A percentile compares a stretch with the other conserved stretches of the same genome.
Conservation (phyloP, 179 eudicot genomes). For the Dionaea muscipula region DNA sequence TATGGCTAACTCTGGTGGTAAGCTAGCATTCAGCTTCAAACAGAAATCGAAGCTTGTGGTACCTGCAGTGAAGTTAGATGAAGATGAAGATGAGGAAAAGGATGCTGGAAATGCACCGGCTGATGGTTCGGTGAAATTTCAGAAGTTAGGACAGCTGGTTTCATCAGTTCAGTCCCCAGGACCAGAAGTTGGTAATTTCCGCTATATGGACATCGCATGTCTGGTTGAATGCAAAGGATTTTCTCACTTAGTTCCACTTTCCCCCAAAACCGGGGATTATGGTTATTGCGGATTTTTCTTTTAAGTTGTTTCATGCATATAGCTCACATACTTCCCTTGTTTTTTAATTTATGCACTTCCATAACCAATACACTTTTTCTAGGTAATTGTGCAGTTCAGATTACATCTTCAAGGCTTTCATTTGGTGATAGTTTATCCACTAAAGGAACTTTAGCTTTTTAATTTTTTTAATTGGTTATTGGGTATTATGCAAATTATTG, state of each 20-base stretch:
- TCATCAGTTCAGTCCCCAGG: conserved; percentile 27
- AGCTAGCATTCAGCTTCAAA: conserved; percentile 90
- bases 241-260: not conserved
- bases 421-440: not conserved
- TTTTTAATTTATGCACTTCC: too few species aligned
- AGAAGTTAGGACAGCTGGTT: conserved; percentile 47
- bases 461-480: too few species aligned
- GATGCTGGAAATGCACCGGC: conserved; percentile 30
- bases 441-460: not conserved
- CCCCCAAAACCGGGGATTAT: too few species aligned
- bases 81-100: conserved; percentile 64
- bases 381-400: too few species aligned
- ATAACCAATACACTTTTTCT: too few species aligned
- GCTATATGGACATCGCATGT: conserved; percentile 19
- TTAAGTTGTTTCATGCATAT: too few species aligned
- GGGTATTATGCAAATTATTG: too few species aligned
- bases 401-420: too few species aligned
- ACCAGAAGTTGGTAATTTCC: conserved; percentile 81
- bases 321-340: not conserved
- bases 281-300: too few species aligned
- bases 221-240: conserved; percentile 1
- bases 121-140: conserved; percentile 48
- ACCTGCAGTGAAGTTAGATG: conserved; percentile 70
- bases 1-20: conserved; percentile 47
- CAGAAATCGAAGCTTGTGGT: conserved; percentile 84